Conservation (phyloP, 1,284 basidiomycete genomes). For the Schizopora paradoxa region DNA sequence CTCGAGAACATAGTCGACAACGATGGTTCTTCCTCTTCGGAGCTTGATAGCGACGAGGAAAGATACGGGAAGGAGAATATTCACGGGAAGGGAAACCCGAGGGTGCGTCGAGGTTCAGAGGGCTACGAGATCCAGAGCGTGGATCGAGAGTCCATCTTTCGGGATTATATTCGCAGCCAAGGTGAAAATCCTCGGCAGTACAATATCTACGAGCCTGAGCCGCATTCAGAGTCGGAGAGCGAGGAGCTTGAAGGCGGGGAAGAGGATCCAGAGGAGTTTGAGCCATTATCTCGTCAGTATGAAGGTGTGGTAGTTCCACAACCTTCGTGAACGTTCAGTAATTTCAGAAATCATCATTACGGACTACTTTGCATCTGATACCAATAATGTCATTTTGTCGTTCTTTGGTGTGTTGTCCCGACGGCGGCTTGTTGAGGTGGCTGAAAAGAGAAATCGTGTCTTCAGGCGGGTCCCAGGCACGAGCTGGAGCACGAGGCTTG, state of each 20-base stretch:
- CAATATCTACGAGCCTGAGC: conserved; percentile 54
- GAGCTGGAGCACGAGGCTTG: too few relatives aligned
- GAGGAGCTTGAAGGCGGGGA: conserved; percentile 16
- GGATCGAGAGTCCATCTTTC: conserved; percentile 56
- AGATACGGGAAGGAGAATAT: conserved; percentile 21
- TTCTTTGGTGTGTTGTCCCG: too few relatives aligned
- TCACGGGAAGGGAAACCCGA: conserved; percentile 24
- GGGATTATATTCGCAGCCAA: conserved; percentile 46
- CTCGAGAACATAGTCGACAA: conserved; percentile 25
- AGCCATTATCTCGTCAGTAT: too few relatives aligned
- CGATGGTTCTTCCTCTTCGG: conserved; percentile 26
- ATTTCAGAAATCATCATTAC: too few relatives aligned
- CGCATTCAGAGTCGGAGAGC: conserved; percentile 19
- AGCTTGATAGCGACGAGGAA: conserved; percentile 26
- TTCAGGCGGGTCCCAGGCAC: too few relatives aligned
- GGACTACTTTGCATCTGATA: too few relatives aligned
- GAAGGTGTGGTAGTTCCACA: too few relatives aligned
- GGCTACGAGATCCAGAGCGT: conserved; percentile 65
- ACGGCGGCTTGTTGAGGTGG: too few relatives aligned
- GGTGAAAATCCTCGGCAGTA: conserved; percentile 54
- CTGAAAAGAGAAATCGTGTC: too few relatives aligned
- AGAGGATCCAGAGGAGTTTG: too few relatives aligned
- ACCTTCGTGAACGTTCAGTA: too few relatives aligned
- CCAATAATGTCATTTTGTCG: too few relatives aligned
- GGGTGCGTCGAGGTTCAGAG: conserved; percentile 68